Conservation (phyloP, 2,329 filamentous ascomycete genomes). For the Aureobasidium sp. region DNA sequence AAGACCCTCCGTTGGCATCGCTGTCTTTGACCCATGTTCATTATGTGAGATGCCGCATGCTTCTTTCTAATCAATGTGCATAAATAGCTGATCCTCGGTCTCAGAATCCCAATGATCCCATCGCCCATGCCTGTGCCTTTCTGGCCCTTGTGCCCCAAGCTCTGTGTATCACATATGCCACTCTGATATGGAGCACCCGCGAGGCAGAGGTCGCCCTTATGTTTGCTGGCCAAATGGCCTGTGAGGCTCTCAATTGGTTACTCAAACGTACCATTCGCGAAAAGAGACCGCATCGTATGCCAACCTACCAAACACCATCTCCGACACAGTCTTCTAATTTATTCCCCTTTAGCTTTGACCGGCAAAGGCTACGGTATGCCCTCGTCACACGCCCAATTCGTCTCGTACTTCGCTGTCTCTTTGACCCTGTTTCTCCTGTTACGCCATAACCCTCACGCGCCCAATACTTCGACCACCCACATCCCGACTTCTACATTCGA, state of each 20-base stretch:
- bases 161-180: constrained; percentile 81
- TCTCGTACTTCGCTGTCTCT: constrained; percentile 81
- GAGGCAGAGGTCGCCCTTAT: constrained; percentile 84
- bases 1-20: constrained; percentile 62
- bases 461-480: constrained; percentile 35
- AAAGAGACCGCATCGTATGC: constrained; percentile 67
- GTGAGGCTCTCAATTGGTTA: constrained; percentile 82
- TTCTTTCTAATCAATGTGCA: not conserved
- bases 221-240: constrained; percentile 84
- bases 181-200: constrained; percentile 81
- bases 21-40: constrained; percentile 92
- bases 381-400: constrained; percentile 88
- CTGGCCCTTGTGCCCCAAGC: constrained; percentile 90
- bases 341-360: constrained; percentile 49
- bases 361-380: constrained; percentile 98
- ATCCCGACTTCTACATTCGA: constrained; percentile 53
- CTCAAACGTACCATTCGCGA: constrained; percentile 90
- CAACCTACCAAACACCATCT: too few species aligned
- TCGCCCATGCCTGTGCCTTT: constrained; percentile 87
- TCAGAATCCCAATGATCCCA: constrained; percentile 73
- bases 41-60: constrained; percentile 54
- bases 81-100: not conserved
- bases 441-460: constrained; percentile 54
- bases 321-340: too few species aligned
- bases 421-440: constrained; percentile 76